Evolutionary conservation across 108 stramenopile genomes (phyloP).

Genomic region (Cyclotella kingstonii): DNA sequence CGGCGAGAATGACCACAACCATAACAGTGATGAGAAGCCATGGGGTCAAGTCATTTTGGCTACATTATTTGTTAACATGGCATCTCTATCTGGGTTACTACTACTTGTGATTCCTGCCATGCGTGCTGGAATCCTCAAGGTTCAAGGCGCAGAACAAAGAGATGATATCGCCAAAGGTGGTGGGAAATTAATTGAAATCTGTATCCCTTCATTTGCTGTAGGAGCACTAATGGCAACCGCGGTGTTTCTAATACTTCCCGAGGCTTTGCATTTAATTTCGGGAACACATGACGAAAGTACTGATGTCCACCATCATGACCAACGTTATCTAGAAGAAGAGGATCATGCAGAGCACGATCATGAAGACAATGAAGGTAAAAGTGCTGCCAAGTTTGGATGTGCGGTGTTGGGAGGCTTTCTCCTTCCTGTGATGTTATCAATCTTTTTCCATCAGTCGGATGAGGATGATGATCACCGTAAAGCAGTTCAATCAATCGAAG

Average conservation of each 20-base stretch:
- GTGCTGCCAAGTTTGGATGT: constrained; percentile 66
- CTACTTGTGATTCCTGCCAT: constrained; percentile 29
- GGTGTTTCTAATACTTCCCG: constrained; percentile 38
- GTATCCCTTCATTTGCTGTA: constrained; percentile 32
- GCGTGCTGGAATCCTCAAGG: neutral
- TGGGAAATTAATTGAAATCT: constrained; percentile 22
- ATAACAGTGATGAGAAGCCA: constrained; percentile 39
- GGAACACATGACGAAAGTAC: neutral
- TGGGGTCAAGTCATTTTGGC: constrained; percentile 55
- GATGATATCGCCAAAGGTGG: neutral
- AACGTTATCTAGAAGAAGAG: neutral
- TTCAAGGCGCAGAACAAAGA: neutral
- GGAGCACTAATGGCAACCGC: constrained; percentile 39
- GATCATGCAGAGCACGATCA: constrained; percentile 18
- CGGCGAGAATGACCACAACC: constrained; percentile 1
- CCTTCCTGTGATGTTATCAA: constrained; percentile 52
- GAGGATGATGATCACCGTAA: constrained; percentile 12
- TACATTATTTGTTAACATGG: constrained; percentile 53
- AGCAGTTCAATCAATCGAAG: neutral
- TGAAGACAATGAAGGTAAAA: constrained; percentile 10
- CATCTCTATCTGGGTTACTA: constrained; percentile 50
- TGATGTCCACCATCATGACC: neutral
- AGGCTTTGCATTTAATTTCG: constrained; percentile 14
- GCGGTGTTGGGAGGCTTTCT: constrained; percentile 68
- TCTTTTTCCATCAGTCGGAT: constrained; percentile 47